A percentile compares a stretch with the other conserved stretches of the same genome.
Conservation (phyloP, 2,329 filamentous ascomycete species). For the Aspergillus amoenus region DNA sequence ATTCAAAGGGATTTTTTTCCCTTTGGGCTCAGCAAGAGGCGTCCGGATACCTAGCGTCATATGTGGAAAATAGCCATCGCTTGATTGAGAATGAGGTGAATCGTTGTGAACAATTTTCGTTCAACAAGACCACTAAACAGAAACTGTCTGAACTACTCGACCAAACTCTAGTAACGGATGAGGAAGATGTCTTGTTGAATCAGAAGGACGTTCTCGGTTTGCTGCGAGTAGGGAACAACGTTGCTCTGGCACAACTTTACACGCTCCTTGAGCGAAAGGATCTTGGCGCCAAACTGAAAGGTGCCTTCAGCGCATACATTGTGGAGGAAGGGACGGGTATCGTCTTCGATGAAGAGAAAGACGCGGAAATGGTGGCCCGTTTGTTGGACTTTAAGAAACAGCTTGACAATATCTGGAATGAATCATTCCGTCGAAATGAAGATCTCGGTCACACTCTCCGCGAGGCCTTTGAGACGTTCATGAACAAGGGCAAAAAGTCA, state of each 20-base stretch:
- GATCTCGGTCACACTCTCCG: conserved; percentile 74
- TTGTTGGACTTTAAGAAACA: conserved; percentile 77
- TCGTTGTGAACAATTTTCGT: conserved; percentile 75
- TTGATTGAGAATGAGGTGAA: conserved; percentile 71
- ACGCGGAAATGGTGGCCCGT: conserved; percentile 81
- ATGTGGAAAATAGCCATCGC: conserved; percentile 68
- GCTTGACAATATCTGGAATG: conserved; percentile 72
- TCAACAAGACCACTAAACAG: conserved; percentile 80
- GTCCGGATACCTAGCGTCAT: conserved; percentile 65
- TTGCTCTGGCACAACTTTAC: conserved; percentile 74
- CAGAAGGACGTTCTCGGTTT: conserved; percentile 68
- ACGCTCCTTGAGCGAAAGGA: conserved; percentile 69
- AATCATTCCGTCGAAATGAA: conserved; percentile 76
- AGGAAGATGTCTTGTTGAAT: conserved; percentile 66
- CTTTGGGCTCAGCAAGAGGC: conserved; percentile 69
- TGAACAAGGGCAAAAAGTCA: conserved; percentile 80
- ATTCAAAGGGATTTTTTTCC: conserved; percentile 67
- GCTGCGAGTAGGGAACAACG: conserved; percentile 67
- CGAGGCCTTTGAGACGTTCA: conserved; percentile 83
- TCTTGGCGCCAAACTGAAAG: conserved; percentile 68
- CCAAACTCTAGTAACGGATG: conserved; percentile 66
- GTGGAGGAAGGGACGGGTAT: conserved; percentile 71
- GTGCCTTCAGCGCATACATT: conserved; percentile 78
- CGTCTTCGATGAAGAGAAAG: conserved; percentile 74
- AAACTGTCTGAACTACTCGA: conserved; percentile 74